Percentiles rank a stretch among this genome's conserved stretches.
These are phyloP conservation scores for Hibiscus tridactylites DNA, from an alignment of 345 rosid genomes.

Conservation along the genomic window DNA sequence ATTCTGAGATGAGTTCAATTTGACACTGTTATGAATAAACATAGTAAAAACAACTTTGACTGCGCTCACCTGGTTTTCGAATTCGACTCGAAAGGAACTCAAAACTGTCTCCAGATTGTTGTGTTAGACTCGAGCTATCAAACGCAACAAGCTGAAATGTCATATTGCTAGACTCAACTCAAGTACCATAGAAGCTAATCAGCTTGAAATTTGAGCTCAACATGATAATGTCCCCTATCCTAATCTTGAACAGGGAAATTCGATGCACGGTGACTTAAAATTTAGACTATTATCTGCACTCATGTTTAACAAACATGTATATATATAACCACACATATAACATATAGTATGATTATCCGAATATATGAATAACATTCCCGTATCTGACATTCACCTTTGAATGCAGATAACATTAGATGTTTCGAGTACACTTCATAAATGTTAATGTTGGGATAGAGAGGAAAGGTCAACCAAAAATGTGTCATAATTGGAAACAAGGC, in stretches of 20 bases:
- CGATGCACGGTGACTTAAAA: neutral
- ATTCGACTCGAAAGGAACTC: neutral
- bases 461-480: no score
- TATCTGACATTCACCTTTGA: no score
- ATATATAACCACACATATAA: neutral
- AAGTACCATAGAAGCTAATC: no score
- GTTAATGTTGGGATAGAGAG: no score
- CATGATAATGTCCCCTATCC: neutral
- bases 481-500: neutral
- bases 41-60: neutral
- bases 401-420: no score
- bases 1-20: neutral
- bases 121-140: neutral
- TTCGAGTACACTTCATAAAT: no score
- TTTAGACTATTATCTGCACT: neutral
- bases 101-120: no score
- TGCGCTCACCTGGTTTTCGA: neutral
- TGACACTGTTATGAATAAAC: neutral
- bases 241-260: neutral
- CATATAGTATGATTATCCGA: neutral
- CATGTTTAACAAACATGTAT: neutral
- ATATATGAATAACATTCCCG: neutral
- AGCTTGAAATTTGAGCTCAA: neutral
- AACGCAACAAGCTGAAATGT: no score
- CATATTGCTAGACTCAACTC: no score